Percentiles rank a stretch among this genome's conserved stretches.
phyloP scores from a whole-genome alignment of 108 stramenopile species.

The Hondaea fermentalgiana region DNA sequence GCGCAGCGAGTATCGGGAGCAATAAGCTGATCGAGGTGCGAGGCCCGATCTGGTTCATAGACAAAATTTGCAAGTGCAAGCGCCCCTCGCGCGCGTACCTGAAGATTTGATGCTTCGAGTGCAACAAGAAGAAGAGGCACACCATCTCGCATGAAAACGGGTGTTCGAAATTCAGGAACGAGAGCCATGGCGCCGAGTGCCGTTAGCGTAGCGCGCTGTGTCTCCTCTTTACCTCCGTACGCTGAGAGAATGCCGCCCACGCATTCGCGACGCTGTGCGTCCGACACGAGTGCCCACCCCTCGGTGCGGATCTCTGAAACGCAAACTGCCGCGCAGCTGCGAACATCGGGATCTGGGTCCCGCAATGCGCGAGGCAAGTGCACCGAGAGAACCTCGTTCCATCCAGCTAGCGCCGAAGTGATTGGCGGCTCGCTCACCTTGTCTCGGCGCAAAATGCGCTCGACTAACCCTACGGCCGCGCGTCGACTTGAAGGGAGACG shows the following conservation, averaged over 20 bases:
- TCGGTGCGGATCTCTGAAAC: neutral
- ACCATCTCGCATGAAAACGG: neutral
- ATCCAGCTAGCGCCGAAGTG: neutral
- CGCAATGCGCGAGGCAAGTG: neutral
- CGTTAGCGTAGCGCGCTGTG: neutral
- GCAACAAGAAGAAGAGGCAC: neutral
- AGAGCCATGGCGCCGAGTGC: constrained; percentile 1
- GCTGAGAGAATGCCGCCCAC: neutral
- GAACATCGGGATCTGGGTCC: neutral
- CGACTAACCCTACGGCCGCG: neutral
- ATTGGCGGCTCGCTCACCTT: neutral
- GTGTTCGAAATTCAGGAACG: neutral
- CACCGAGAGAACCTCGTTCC: neutral
- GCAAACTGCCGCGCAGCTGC: neutral
- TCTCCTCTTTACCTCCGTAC: neutral
- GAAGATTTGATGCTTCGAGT: neutral
- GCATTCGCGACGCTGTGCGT: neutral
- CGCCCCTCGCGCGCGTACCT: neutral
- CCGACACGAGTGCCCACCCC: neutral
- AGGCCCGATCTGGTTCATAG: neutral
- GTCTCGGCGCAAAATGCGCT: neutral
- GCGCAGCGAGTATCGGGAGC: neutral
- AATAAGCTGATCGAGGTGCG: neutral
- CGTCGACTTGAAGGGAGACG: neutral
- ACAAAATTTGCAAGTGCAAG: neutral